Conservation (phyloP, 1,139 yeast species). For the Magnusiomyces sp. region DNA sequence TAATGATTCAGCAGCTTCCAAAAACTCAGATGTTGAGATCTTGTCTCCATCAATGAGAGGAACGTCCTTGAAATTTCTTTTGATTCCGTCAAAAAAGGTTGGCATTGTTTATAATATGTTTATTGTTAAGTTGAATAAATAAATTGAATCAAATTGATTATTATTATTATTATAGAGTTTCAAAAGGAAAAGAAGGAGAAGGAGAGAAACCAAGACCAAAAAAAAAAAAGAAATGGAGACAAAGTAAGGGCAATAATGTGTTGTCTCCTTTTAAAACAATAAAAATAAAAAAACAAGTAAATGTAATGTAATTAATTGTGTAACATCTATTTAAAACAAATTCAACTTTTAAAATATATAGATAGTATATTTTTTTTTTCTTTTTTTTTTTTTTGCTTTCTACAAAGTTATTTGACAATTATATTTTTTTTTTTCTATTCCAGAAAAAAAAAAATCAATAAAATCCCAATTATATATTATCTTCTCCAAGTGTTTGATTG, state of each 20-base stretch:
- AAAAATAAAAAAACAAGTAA: too few species aligned
- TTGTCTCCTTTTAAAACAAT: too few species aligned
- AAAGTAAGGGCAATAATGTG: not conserved
- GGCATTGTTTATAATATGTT: conserved; percentile 5
- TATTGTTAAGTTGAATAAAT: not conserved
- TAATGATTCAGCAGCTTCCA: conserved; percentile 77
- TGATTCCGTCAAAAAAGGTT: conserved; percentile 71
- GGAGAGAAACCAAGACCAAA: not conserved
- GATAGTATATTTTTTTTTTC: too few species aligned
- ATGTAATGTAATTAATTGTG: too few species aligned
- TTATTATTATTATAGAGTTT: not conserved
- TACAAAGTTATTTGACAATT: too few species aligned
- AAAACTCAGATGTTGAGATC: conserved; percentile 63
- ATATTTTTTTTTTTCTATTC: too few species aligned
- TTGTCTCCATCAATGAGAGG: conserved; percentile 48
- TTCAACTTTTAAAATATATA: too few species aligned
- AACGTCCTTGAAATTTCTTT: conserved; percentile 68
- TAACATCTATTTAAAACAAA: too few species aligned
- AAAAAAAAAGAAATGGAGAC: not conserved
- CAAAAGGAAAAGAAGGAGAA: not conserved
- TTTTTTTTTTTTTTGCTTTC: too few species aligned
- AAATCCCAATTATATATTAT: too few species aligned
- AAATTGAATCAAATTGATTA: not conserved
- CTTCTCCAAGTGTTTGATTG: too few species aligned
- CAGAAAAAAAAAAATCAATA: too few species aligned